Evolutionary conservation across 1,284 basidiomycete genomes (phyloP).

Genomic region (Malassezia brasiliensis): DNA sequence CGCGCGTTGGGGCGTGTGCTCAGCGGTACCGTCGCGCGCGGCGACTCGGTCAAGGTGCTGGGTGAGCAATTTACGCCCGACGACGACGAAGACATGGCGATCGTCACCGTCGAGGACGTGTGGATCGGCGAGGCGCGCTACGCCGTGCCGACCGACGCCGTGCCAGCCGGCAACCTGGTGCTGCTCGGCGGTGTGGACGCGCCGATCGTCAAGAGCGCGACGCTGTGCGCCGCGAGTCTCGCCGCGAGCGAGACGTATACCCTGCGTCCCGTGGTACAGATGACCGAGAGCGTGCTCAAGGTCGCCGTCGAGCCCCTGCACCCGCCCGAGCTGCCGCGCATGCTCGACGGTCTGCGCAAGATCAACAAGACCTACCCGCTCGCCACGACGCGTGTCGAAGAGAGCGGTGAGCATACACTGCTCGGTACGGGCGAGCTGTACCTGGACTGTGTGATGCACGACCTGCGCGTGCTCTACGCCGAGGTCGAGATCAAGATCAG

Average conservation of each 20-base stretch:
- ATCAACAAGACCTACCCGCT: slow-evolving; percentile 97
- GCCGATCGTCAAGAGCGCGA: slow-evolving; percentile 90
- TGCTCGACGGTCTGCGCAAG: slow-evolving; percentile 90
- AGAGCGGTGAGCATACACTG: slow-evolving; percentile 92
- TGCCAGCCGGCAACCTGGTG: slow-evolving; percentile 83
- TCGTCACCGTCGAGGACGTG: slow-evolving; percentile 71
- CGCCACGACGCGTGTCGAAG: slow-evolving; percentile 88
- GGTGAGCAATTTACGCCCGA: slow-evolving; percentile 94
- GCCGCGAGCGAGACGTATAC: slow-evolving; percentile 70
- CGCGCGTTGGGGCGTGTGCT: slow-evolving; percentile 88
- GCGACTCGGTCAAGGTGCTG: slow-evolving; percentile 81
- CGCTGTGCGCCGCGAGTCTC: slow-evolving; percentile 52
- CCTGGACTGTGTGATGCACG: slow-evolving; percentile 93
- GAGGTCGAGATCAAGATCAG: slow-evolving; percentile 99
- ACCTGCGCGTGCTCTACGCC: slow-evolving; percentile 78
- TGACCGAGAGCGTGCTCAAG: slow-evolving; percentile 95
- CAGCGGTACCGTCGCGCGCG: slow-evolving; percentile 76
- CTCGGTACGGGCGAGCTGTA: slow-evolving; percentile 96
- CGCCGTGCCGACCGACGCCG: slow-evolving; percentile 73
- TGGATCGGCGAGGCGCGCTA: slow-evolving; percentile 90
- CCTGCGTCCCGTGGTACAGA: slow-evolving; percentile 87
- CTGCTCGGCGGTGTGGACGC: slow-evolving; percentile 84
- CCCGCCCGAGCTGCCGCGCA: slow-evolving; percentile 94
- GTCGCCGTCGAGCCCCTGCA: slow-evolving; percentile 96
- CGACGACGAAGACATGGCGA: slow-evolving; percentile 96